Percentiles rank a stretch among this genome's conserved stretches.
These are phyloP conservation scores for Aspergillus awamori DNA, from an alignment of 2,329 filamentous ascomycete genomes.

Conservation along the genomic window DNA sequence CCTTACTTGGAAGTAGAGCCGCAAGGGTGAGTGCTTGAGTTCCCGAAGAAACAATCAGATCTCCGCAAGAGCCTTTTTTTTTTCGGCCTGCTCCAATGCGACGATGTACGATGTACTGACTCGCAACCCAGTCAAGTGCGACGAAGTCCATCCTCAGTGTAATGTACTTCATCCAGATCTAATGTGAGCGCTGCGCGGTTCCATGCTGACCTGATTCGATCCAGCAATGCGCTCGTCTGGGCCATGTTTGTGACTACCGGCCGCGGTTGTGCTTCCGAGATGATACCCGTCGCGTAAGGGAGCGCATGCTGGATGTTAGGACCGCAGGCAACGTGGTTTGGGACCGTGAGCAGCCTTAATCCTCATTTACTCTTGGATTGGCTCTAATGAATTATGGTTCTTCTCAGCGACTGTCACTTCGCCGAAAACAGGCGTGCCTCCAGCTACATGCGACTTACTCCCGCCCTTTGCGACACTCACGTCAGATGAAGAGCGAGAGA, in stretches of 20 bases:
- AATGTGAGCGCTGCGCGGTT: neutral
- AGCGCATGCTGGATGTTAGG: conserved; percentile 56
- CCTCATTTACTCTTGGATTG: neutral
- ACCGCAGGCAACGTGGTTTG: conserved; percentile 57
- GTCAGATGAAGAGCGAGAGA: conserved; percentile 61
- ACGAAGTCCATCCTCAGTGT: conserved; percentile 58
- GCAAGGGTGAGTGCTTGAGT: conserved; percentile 40
- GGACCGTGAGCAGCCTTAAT: conserved; percentile 52
- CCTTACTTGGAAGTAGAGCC: conserved; percentile 33
- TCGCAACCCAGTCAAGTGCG: conserved; percentile 54
- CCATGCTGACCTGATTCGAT: neutral
- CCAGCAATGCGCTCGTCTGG: conserved; percentile 58
- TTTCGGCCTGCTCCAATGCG: neutral
- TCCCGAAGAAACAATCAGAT: neutral
- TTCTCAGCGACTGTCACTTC: neutral
- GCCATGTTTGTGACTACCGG: conserved; percentile 61
- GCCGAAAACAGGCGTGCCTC: neutral
- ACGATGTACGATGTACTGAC: neutral
- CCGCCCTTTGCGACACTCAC: conserved; percentile 57
- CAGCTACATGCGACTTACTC: conserved; percentile 48
- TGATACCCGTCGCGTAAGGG: conserved; percentile 55
- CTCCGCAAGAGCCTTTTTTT: neutral
- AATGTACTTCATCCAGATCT: conserved; percentile 43
- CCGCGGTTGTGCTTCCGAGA: conserved; percentile 59
- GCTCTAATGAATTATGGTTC: neutral